Evolutionary conservation across 306 rosid genomes (phyloP), one percentile per base, ranked within the genome.

Genomic region (Quercus dentata): DNA sequence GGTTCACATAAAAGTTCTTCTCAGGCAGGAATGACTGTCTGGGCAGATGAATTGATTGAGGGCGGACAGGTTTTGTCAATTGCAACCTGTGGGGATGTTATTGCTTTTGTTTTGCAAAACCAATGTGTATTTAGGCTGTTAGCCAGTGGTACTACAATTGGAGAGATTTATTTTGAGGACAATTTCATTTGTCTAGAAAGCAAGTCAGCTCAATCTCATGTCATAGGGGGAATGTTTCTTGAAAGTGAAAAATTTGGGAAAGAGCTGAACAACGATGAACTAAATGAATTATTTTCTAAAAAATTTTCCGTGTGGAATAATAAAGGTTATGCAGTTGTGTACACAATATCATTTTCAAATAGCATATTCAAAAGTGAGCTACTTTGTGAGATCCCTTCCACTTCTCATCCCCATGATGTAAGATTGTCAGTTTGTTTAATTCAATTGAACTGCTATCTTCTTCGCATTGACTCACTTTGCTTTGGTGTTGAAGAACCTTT

Each of bases 231-330:
- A 20, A 78, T 89, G 87, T 91, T 95, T 88, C 80, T 95, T 77
- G 88, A 87, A 78, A 77, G 73, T 69, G 86, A 79, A 77, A 78
- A 84, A 31, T 56, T 54, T 74, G 86, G 79, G 69, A 80, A 76
- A 78, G 9, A 21, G 52, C 71, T 44, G 51, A 74, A 65, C 79
- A 69, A 63, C 69, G 70, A 52, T 73, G 91, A 83, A 71, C 56
- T 79, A 19, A 69, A 78, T 5, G 79, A 72, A 83, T 71, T 67
- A 33, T 73, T 74, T 83, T 78, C 78, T 25, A 83, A 62, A 58
- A 52, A 52, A 51, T 88, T 92, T 89, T 80, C 78, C 30, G 90
- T 90, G 21, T 95, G 99, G 99, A 90, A 86, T 79, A 86, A 83
- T 79, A 81, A 74, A 77, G 99, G 99, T 80, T 80, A 46, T 81